Base-by-base conservation (phyloP, 2,329 filamentous ascomycete genomes). In the Pestalotiopsis fici region DNA sequence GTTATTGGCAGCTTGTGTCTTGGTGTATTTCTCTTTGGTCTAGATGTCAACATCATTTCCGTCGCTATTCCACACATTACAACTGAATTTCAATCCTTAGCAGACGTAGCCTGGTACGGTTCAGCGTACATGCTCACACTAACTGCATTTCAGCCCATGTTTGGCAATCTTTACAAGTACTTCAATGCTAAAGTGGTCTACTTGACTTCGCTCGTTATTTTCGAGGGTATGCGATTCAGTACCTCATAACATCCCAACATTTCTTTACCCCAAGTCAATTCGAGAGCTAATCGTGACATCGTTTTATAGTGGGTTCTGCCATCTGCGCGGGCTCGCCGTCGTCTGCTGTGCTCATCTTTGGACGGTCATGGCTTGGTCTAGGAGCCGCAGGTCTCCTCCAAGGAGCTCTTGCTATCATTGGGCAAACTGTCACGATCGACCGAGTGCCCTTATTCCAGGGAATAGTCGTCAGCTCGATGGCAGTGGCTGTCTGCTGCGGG, bases 311-410 rank as follows among this genome's bases (percentile, higher is more conserved):
- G 28, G 74, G 74, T 12, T 72, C 69, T 28, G 35, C 72, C 21
- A 66, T 75, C 25, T 73, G 72, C 50, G 74, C 69, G 9, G 59
- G 68, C 2, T 73, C 74, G n/a, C 72, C 74, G n/a, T 73, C 57
- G 27, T 73, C 73, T 12, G 69, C 68, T 13, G 71, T 70, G n/a
- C 69, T 75, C 23, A 75, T 75, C 50, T 65, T 74, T 15, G 74
- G 72, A 21, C 70, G 74, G 56, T 72, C 73, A 25, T 31, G 74
- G 4, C 69, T 70, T 60, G 74, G 74, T 59, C 27, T 72, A 27
- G 72, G 73, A 2, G 21, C 21, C 37, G 64, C 67, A 9, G 64
- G 67, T 25, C 21, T 66, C 3, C 23, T 57, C 23, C 7, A 7
- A 13, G 47, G 47, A 13, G 18, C 47, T 11, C 31, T 35, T 6